phyloP scores from a whole-genome alignment of 1,284 basidiomycete species.

The Trametes pubescens region DNA sequence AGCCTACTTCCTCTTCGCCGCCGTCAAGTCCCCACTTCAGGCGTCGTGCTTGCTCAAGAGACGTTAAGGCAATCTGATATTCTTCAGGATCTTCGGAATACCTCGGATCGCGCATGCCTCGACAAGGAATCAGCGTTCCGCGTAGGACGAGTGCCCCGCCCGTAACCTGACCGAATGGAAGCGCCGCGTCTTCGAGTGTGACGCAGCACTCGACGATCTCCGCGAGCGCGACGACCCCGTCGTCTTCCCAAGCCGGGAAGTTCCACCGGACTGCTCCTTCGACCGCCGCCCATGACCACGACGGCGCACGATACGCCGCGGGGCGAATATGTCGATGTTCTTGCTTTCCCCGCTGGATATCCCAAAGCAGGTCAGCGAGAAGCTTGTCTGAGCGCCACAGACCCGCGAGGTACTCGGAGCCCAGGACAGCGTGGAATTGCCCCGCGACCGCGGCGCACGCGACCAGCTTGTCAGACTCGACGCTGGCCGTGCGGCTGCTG shows the following conservation, averaged over 20 bases:
- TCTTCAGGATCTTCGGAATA: not conserved
- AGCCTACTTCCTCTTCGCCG: not conserved
- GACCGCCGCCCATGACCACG: constrained; percentile 28
- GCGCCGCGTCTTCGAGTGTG: not conserved
- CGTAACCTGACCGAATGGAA: constrained; percentile 2
- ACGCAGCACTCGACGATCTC: not conserved
- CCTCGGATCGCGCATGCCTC: not conserved
- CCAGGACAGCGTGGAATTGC: constrained; percentile 21
- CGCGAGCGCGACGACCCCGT: not conserved
- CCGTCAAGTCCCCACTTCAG: not conserved
- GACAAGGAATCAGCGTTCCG: not conserved
- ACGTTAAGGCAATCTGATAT: not conserved
- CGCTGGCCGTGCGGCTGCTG: constrained; percentile 16
- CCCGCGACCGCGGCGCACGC: constrained; percentile 28
- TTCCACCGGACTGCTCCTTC: not conserved
- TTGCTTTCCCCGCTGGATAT: constrained; percentile 12
- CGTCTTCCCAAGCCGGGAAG: not conserved
- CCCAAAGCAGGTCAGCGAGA: constrained; percentile 26
- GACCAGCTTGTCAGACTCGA: constrained; percentile 27
- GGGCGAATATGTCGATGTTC: constrained; percentile 13
- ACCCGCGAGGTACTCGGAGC: constrained; percentile 26
- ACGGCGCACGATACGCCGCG: constrained; percentile 19
- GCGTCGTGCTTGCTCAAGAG: not conserved
- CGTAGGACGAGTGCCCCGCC: constrained; percentile 3
- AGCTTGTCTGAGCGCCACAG: constrained; percentile 4